These are phyloP conservation scores for Golubevia pallescens DNA, from an alignment of 1,284 basidiomycete species.

Conservation along the genomic window DNA sequence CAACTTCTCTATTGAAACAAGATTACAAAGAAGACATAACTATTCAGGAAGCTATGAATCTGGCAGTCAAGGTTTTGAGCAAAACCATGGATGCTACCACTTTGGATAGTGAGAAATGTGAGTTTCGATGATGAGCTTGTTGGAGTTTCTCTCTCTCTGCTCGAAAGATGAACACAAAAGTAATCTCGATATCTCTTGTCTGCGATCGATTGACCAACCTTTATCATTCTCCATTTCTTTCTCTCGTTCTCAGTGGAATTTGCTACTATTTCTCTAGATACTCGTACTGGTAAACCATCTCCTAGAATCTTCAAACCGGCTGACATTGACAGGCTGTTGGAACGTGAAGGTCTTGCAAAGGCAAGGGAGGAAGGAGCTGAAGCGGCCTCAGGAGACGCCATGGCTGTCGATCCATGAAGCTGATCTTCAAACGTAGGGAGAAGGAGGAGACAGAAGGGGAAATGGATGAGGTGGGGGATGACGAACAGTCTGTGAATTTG, in stretches of 20 bases:
- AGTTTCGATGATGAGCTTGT: no score
- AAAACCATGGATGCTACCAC: conserved; percentile 99
- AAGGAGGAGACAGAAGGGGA: no score
- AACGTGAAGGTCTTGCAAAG: conserved; percentile 51
- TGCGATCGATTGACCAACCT: background rate
- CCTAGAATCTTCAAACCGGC: conserved; percentile 51
- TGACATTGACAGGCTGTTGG: conserved; percentile 52
- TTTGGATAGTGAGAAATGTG: conserved; percentile 69
- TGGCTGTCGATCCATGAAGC: conserved; percentile 40
- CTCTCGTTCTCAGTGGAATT: conserved; percentile 40
- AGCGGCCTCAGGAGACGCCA: conserved; percentile 21
- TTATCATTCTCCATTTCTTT: background rate
- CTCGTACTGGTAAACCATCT: conserved; percentile 32
- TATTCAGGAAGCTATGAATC: conserved; percentile 74
- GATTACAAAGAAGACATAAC: conserved; percentile 94
- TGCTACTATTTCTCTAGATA: conserved; percentile 42
- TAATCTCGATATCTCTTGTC: background rate
- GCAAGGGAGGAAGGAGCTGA: conserved; percentile 26
- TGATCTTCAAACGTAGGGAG: no score
- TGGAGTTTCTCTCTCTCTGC: no score
- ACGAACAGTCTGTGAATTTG: no score
- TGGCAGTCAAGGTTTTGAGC: conserved; percentile 93
- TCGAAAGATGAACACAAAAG: background rate
- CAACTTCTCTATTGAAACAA: conserved; percentile 91
- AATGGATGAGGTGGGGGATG: no score